Percentiles rank a stretch among this genome's conserved stretches.
Evolutionary conservation across 169 alveolate genomes (phyloP).

Genomic region (Plasmodium billcollinsi): DNA sequence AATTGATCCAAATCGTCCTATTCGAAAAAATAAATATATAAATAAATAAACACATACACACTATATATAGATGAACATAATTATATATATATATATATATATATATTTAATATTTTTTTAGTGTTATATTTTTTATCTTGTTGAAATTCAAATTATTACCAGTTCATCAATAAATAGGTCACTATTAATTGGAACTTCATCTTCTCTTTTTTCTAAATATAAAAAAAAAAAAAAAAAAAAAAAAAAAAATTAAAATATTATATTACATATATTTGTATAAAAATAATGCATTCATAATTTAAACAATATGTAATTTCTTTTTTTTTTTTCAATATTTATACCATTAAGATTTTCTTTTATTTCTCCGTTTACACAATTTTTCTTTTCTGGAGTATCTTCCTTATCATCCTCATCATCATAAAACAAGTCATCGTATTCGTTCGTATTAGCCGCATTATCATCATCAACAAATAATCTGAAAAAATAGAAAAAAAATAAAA

Average conservation of each 20-base stretch:
- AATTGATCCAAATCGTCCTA: constrained; percentile 70
- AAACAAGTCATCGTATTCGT: constrained; percentile 85
- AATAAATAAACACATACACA: background rate
- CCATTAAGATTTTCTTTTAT: constrained; percentile 81
- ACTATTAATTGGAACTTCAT: constrained; percentile 70
- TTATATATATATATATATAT: background rate
- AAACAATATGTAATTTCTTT: background rate
- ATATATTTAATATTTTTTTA: background rate
- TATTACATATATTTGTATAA: background rate
- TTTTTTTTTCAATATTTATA: background rate
- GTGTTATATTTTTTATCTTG: background rate
- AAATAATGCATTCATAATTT: background rate
- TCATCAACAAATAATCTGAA: constrained; percentile 89
- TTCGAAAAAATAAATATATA: constrained; percentile 1
- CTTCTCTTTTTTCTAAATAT: constrained; percentile 60
- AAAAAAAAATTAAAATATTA: background rate
- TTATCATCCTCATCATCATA: constrained; percentile 81
- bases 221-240: background rate
- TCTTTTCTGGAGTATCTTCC: constrained; percentile 74
- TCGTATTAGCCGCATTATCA: constrained; percentile 88
- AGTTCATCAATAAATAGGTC: constrained; percentile 62
- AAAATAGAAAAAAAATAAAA: background rate
- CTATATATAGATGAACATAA: background rate
- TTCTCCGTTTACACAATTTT: constrained; percentile 66
- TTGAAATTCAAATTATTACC: constrained; percentile 25